A percentile compares a stretch with the other conserved stretches of the same genome.
Evolutionary conservation across 441 rosid genomes (phyloP).

Genomic region (Adansonia madagascariensis): DNA sequence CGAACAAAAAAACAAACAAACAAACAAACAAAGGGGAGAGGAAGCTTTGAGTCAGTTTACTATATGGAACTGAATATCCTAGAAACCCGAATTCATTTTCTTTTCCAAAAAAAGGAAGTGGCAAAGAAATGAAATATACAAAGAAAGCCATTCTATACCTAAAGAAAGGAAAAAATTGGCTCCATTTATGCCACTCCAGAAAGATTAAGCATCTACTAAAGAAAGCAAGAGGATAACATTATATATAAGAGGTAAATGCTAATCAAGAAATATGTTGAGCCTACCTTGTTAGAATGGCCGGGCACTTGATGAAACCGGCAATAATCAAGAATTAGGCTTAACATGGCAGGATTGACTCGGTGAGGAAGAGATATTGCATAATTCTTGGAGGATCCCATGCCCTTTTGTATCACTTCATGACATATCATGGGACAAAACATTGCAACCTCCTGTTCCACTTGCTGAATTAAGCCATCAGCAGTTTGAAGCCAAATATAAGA

Average conservation of each 20-base stretch:
- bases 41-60: background rate
- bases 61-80: background rate
- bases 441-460: conserved; percentile 81
- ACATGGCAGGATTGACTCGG: conserved; percentile 63
- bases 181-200: conserved; percentile 20
- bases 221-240: conserved; percentile 27
- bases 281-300: conserved; percentile 79
- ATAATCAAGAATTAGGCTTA: conserved; percentile 70
- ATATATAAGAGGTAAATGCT: conserved; percentile 28
- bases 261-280: conserved; percentile 33
- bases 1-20: conserved; percentile 8
- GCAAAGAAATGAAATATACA: conserved; percentile 10
- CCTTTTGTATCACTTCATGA: conserved; percentile 63
- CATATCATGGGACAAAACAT: conserved; percentile 78
- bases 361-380: conserved; percentile 67
- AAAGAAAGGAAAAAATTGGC: conserved; percentile 15
- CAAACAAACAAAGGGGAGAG: conserved; percentile 13
- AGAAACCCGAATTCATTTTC: background rate
- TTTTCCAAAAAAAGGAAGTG: background rate
- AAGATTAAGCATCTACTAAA: conserved; percentile 16
- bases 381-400: conserved; percentile 70
- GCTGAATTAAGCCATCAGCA: conserved; percentile 70
- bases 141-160: conserved; percentile 25
- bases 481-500: conserved; percentile 76
- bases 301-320: conserved; percentile 78